Percentiles rank a stretch among this genome's conserved stretches.
Evolutionary conservation across 805 yeast species (phyloP).

Genomic region (Wickerhamomyces canadensis): DNA sequence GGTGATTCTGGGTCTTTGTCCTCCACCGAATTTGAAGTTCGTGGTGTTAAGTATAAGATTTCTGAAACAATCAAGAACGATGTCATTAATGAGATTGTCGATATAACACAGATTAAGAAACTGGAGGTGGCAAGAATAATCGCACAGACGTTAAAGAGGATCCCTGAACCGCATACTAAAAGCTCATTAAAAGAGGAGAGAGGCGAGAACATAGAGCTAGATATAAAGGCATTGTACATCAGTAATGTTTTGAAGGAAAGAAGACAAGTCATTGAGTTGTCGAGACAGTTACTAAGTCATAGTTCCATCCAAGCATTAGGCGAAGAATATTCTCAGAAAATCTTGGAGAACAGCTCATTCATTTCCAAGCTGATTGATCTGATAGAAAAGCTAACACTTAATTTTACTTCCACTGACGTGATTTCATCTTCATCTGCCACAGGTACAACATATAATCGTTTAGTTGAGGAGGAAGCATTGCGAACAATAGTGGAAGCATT

Average conservation of each 20-base stretch:
- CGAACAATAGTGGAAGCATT: slow-evolving; percentile 30
- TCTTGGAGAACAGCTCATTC: slow-evolving; percentile 20
- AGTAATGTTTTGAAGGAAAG: slow-evolving; percentile 45
- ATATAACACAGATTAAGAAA: background rate
- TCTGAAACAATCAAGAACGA: slow-evolving; percentile 24
- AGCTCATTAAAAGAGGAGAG: slow-evolving; percentile 8
- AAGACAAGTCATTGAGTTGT: slow-evolving; percentile 39
- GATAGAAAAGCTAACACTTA: slow-evolving; percentile 8
- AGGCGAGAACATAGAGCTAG: slow-evolving; percentile 1
- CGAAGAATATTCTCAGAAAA: slow-evolving; percentile 15
- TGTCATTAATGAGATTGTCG: slow-evolving; percentile 24
- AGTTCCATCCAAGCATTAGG: slow-evolving; percentile 19
- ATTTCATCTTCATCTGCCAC: too few species aligned
- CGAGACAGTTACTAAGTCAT: slow-evolving; percentile 25
- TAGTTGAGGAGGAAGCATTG: slow-evolving; percentile 27
- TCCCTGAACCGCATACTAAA: slow-evolving; percentile 1
- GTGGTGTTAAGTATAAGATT: background rate
- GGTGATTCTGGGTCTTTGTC: background rate
- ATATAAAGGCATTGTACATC: slow-evolving; percentile 23
- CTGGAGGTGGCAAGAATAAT: slow-evolving; percentile 7
- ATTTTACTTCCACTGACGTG: background rate
- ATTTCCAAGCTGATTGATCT: slow-evolving; percentile 18
- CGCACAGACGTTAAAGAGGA: slow-evolving; percentile 1
- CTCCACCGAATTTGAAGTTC: background rate
- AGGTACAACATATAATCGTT: slow-evolving; percentile 8